Evolutionary conservation across 2,329 filamentous ascomycete species (phyloP).

Genomic region (Neonectria ditissima): DNA sequence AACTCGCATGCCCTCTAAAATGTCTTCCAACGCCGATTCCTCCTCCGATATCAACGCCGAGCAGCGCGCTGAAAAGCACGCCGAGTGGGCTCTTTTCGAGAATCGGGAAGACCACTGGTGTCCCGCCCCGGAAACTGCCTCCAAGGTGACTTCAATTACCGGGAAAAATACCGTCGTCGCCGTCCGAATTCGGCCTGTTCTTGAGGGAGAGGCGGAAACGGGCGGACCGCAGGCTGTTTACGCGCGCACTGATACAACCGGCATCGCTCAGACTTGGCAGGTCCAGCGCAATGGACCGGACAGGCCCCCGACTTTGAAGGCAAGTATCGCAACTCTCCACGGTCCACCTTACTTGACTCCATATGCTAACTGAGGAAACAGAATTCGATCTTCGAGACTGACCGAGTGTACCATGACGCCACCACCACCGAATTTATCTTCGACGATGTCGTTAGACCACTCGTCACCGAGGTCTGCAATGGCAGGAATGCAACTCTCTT

Average conservation of each 20-base stretch:
- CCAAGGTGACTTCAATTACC: not conserved
- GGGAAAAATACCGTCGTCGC: not conserved
- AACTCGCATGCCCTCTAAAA: not conserved
- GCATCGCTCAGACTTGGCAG: not conserved
- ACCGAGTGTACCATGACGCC: constrained; percentile 51
- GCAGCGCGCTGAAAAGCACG: not conserved
- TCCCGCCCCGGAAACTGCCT: not conserved
- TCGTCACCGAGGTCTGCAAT: constrained; percentile 60
- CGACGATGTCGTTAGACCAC: constrained; percentile 52
- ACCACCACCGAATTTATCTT: constrained; percentile 56
- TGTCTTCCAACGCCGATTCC: not conserved
- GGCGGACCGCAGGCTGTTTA: not conserved
- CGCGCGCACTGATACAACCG: not conserved
- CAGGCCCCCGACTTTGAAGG: not conserved
- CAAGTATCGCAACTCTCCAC: not conserved
- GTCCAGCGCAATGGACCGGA: not conserved
- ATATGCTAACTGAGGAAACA: not conserved
- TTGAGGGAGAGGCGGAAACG: not conserved
- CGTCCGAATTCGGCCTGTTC: not conserved
- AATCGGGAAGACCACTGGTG: not conserved
- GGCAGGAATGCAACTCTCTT: constrained; percentile 62
- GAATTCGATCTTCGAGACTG: constrained; percentile 45
- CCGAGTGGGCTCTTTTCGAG: not conserved
- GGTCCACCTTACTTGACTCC: not conserved
- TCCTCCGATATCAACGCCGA: not conserved